Conservation (phyloP, 225 moss, liverwort and hornwort genomes). For the Polytrichum commune region DNA sequence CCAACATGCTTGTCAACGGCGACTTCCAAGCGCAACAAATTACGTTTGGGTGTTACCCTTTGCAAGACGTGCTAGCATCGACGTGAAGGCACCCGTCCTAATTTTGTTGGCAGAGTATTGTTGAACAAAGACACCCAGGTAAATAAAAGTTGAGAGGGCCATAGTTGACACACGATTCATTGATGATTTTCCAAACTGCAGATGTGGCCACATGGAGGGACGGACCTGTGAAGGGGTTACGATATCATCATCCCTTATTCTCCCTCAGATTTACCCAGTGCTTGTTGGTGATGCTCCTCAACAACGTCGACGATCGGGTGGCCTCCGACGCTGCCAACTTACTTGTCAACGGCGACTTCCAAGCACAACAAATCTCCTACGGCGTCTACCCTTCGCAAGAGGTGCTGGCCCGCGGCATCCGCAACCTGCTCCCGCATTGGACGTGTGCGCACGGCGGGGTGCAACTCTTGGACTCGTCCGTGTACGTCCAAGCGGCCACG, state of each 20-base stretch:
- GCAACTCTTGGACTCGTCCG: constrained; percentile 37
- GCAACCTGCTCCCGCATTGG: constrained; percentile 38
- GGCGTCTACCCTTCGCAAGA: constrained; percentile 30
- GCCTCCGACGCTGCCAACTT: constrained; percentile 35
- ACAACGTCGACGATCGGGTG: background rate
- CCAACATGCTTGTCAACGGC: constrained; percentile 41
- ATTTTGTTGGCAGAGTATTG: too few species aligned
- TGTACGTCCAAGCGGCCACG: constrained; percentile 11
- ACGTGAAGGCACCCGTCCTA: too few species aligned
- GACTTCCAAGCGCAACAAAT: constrained; percentile 22
- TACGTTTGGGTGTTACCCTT: constrained; percentile 19
- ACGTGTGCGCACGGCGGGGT: constrained; percentile 61
- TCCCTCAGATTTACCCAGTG: too few species aligned
- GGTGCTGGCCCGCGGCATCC: constrained; percentile 36
- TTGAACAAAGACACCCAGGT: too few species aligned
- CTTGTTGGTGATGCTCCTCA: constrained; percentile 1
- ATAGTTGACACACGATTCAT: too few species aligned
- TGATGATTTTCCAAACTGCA: too few species aligned
- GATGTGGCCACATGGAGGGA: too few species aligned
- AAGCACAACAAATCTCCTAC: constrained; percentile 12
- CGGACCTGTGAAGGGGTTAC: too few species aligned
- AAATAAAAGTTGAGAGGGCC: too few species aligned
- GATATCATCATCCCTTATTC: too few species aligned
- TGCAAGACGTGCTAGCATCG: constrained; percentile 33
- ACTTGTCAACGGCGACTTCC: constrained; percentile 42